Base-by-base conservation (phyloP, 164 flowering plant genomes). In the Piper longum region DNA sequence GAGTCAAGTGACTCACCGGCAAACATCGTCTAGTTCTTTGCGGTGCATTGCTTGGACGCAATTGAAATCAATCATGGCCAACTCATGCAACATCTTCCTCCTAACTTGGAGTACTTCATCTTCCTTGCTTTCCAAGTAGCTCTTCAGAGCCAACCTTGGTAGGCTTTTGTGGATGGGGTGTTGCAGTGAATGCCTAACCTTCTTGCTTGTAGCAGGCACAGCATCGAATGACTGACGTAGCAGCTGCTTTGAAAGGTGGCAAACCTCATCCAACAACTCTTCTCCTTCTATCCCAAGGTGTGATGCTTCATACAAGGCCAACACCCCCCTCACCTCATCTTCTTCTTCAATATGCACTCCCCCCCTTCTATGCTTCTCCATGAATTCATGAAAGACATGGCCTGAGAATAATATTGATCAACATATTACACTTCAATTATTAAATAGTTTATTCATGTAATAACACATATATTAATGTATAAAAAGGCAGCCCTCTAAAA, bases 261-360 rank as follows among this genome's bases (percentile, higher is more conserved):
- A 48, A 9, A 48, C 84, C 60, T 80, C 76, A 14, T 83, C 81
- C 7, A 85, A 78, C 52, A 72, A 67, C n/a, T 73, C 55, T 64
- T 85, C 91, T 43, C 82, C 87, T 44, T 66, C 63, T 41, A 73
- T 55, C 26, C 73, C 62, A 52, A 75, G 66, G 26, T 75, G 70
- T 67, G 77, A 55, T 0, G 78, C 78, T 67, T 76, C 80, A 65
- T 68, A 79, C 36, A 79, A 45, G 40, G 62, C 62, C 63, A 72
- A 62, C 48, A 74, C 39, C 43, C 76, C 78, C 17, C 40, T 65
- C 2, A 65, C 41, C 56, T 76, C 78, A 36, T 63, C 55, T 1
- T n/a, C 41, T 52, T 3, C 52, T 48, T 8, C 14, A 9, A 48
- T 8, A 14, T 5, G 52, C 3, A 48, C 0, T 5, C 52, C 14